phyloP scores from a whole-genome alignment of 495 filamentous ascomycete genomes.

The Bacidia rubella region DNA sequence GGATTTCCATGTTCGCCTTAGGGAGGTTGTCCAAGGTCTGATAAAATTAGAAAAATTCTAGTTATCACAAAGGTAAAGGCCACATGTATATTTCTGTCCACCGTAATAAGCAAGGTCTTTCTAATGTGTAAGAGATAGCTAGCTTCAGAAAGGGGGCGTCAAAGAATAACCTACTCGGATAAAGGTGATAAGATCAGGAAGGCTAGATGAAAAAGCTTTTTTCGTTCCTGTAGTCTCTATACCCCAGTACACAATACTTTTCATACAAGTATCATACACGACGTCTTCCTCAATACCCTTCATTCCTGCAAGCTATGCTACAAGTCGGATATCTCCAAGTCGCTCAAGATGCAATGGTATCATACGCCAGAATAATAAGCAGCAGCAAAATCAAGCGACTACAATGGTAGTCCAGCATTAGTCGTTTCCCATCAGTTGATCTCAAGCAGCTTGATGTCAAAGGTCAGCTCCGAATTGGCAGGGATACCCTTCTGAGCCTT shows the following conservation, averaged over 20 bases:
- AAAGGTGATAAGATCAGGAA: too few relatives aligned
- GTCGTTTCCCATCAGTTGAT: constrained; percentile 33
- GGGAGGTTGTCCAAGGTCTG: too few relatives aligned
- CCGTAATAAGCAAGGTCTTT: too few relatives aligned
- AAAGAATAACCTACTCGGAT: too few relatives aligned
- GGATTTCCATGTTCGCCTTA: too few relatives aligned
- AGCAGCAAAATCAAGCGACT: constrained; percentile 2
- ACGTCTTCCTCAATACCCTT: constrained; percentile 26
- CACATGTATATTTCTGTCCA: too few relatives aligned
- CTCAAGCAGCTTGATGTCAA: constrained; percentile 81
- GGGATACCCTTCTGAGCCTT: constrained; percentile 70
- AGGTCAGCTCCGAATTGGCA: constrained; percentile 74
- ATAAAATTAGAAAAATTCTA: too few relatives aligned
- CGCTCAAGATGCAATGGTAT: constrained; percentile 15
- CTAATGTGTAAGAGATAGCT: too few relatives aligned
- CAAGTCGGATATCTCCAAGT: constrained; percentile 34
- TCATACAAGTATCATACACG: not conserved
- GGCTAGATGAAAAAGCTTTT: too few relatives aligned
- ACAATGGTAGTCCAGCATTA: constrained; percentile 13
- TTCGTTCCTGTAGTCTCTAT: too few relatives aligned
- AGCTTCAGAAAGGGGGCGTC: too few relatives aligned
- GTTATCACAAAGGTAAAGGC: too few relatives aligned
- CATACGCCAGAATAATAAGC: not conserved
- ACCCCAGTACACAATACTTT: not conserved
- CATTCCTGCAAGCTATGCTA: constrained; percentile 28